Percentiles rank a stretch among this genome's conserved stretches.
These are phyloP conservation scores for Petunia axillaris DNA, from an alignment of 257 asterid genomes.

Conservation along the genomic window DNA sequence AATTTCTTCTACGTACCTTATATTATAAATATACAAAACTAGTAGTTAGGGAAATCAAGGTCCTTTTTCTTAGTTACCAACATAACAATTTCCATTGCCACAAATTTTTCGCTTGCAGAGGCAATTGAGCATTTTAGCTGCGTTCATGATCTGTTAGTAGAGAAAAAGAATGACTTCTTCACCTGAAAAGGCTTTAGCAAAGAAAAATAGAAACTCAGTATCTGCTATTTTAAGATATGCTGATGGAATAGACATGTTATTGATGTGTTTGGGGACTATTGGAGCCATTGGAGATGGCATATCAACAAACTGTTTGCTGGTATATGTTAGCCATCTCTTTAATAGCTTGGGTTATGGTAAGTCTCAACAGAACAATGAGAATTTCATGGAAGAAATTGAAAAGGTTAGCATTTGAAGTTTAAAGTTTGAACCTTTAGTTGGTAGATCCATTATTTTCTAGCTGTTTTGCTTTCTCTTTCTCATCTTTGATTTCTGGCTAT, in stretches of 20 bases:
- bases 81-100: background rate
- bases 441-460: background rate
- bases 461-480: background rate
- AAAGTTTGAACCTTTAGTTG: background rate
- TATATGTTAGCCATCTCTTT: conserved; percentile 69
- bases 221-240: conserved; percentile 65
- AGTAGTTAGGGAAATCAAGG: background rate
- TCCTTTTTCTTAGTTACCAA: background rate
- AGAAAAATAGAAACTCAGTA: conserved; percentile 39
- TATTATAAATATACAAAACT: background rate
- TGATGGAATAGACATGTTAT: conserved; percentile 62
- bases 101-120: background rate
- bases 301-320: conserved; percentile 73
- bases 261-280: conserved; percentile 77
- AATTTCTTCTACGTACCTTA: background rate
- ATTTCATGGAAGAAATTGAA: conserved; percentile 72
- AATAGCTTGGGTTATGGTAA: conserved; percentile 73
- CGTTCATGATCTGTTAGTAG: background rate
- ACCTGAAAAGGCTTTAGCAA: conserved; percentile 19
- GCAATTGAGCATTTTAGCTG: background rate
- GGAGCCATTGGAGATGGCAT: conserved; percentile 96
- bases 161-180: conserved; percentile 42
- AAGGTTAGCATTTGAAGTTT: conserved; percentile 44
- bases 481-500: conserved; percentile 24
- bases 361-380: conserved; percentile 44